Percentiles rank a stretch among this genome's conserved stretches.
phyloP scores from a whole-genome alignment of 441 rosid species.

The Eruca vesicaria region DNA sequence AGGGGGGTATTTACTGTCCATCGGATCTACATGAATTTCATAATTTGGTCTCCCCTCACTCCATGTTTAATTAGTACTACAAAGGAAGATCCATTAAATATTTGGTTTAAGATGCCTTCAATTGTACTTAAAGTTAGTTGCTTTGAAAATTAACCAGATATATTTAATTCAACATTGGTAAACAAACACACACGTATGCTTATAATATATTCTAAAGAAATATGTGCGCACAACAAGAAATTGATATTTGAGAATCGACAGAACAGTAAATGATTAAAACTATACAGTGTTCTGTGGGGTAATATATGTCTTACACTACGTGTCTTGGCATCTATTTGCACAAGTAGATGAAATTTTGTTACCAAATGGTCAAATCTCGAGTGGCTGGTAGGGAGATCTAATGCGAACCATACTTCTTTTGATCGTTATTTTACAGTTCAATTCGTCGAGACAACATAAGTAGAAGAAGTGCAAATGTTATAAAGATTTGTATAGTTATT shows the following conservation, averaged over 20 bases:
- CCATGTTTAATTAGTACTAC: neutral
- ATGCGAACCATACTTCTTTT: neutral
- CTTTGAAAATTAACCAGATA: slow-evolving; percentile 23
- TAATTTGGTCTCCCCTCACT: slow-evolving; percentile 24
- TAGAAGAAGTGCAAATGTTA: slow-evolving; percentile 11
- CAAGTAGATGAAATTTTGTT: neutral
- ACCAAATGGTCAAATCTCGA: neutral
- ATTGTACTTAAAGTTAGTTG: slow-evolving; percentile 29
- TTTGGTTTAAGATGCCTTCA: slow-evolving; percentile 31
- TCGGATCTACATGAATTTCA: slow-evolving; percentile 22
- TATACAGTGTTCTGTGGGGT: slow-evolving; percentile 20
- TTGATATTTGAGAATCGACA: slow-evolving; percentile 21
- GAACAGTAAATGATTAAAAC: neutral
- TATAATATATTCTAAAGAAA: neutral
- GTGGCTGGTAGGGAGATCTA: neutral
- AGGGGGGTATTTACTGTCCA: neutral
- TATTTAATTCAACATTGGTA: slow-evolving; percentile 21
- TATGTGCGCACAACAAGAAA: slow-evolving; percentile 17
- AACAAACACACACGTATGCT: slow-evolving; percentile 1
- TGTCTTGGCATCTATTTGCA: neutral
- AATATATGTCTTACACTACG: neutral
- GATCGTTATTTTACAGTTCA: neutral
- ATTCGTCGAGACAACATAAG: slow-evolving; percentile 6
- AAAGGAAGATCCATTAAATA: slow-evolving; percentile 10
- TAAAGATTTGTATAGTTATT: neutral